Base-by-base conservation (phyloP, 805 yeast genomes). In the Pichia nanzhaoensis region DNA sequence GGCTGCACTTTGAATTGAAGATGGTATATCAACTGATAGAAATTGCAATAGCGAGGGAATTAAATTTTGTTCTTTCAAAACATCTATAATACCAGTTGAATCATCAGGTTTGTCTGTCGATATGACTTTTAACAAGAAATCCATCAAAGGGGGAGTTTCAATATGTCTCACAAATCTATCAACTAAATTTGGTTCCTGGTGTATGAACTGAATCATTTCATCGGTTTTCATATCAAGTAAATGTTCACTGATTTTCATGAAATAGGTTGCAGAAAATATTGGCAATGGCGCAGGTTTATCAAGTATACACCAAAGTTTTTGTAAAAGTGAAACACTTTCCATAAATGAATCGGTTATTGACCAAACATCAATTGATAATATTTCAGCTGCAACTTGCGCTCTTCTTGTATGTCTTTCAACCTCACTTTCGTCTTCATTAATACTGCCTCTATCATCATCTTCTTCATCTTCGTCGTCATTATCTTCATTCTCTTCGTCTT, bases 81-180 rank as follows among this genome's bases (percentile, higher is more conserved):
- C 70, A 31, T 84, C 87, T 45, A 91, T 78, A 18, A 93, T 80
- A 9, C 96, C 96, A 1, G 95, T 87, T 16, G 96, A 86, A 39
- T 78, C 71, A 54, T 88, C 95, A 2, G 91, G 84, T 63, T 87
- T 90, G 66, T 93, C 99, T 0, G 97, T 86, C 40, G 95, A 89
- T 27, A 93, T 85, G 18, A 93, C 82, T 60, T 91, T 84, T 46
- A 93, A 69, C 46, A 93, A 67, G 56, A 91, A 87, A 64, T 93
- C 99, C 90, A 91, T 90, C 47, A 93, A 65, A 41, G 96, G 89
- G 3, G 98, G 96, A 48, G 90, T 86, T 56, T 89, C 96, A 48
- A 93, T 79, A 64, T 91, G 96, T 44, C 74, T 74, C 64, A 91
- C 69, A 60, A 91, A 88, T 50, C 86, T 75, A 55, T 82, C 86